Percentiles rank a stretch among this genome's conserved stretches.
Evolutionary conservation across 306 rosid species (phyloP).

Genomic region (Quercus wislizeni): DNA sequence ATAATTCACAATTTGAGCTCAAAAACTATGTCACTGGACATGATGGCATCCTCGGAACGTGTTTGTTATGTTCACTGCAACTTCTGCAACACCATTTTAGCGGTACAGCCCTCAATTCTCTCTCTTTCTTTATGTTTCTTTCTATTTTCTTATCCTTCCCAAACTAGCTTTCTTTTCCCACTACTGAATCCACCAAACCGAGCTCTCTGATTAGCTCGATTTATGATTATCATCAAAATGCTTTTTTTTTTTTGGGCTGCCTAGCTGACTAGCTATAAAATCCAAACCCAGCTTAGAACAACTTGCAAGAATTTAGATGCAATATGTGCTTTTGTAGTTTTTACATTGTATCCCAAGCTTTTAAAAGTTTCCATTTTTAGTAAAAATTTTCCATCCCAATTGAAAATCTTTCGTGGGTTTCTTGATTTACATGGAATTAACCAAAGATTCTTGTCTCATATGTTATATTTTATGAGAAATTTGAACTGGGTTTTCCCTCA

Average conservation of each 20-base stretch:
- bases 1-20: conserved; percentile 6
- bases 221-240: conserved; percentile 23
- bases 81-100: conserved; percentile 99
- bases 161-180: conserved; percentile 30
- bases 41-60: conserved; percentile 91
- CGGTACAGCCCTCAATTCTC: conserved; percentile 64
- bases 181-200: conserved; percentile 40
- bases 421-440: conserved; percentile 16
- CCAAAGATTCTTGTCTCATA: background rate
- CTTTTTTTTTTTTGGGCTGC: conserved; percentile 11
- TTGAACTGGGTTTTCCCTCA: conserved; percentile 37
- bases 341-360: conserved; percentile 15
- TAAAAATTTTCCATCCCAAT: conserved; percentile 15
- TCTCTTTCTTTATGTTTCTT: conserved; percentile 13
- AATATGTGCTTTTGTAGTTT: conserved; percentile 15
- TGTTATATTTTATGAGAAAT: conserved; percentile 48
- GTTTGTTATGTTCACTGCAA: conserved; percentile 99
- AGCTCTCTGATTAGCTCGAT: conserved; percentile 8
- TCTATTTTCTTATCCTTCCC: conserved; percentile 19
- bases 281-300: conserved; percentile 27
- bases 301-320: conserved; percentile 18
- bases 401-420: conserved; percentile 22
- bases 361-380: background rate
- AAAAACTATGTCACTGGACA: conserved; percentile 74
- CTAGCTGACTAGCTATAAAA: conserved; percentile 21